These are phyloP conservation scores for Talaromyces funiculosus DNA, from an alignment of 2,329 filamentous ascomycete genomes.

Conservation along the genomic window DNA sequence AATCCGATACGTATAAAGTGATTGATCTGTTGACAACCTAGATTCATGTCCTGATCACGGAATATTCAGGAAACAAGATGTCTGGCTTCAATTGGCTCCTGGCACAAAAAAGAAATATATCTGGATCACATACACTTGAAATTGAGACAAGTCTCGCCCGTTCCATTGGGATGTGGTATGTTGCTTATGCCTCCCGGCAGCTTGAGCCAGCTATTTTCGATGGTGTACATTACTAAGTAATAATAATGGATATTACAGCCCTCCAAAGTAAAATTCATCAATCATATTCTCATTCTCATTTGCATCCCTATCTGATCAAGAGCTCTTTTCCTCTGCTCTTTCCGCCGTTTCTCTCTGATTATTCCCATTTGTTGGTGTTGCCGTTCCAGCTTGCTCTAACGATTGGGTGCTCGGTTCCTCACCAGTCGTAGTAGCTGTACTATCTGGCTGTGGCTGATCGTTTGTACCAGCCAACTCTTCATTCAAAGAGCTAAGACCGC, in stretches of 20 bases:
- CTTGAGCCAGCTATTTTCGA: background rate
- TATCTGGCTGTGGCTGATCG: slow-evolving; percentile 43
- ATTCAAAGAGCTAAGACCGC: slow-evolving; percentile 67
- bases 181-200: background rate
- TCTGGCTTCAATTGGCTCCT: background rate
- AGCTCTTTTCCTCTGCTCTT: background rate
- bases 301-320: background rate
- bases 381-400: background rate
- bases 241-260: background rate
- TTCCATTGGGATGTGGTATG: too few relatives aligned
- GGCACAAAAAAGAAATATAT: background rate
- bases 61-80: background rate
- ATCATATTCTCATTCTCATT: slow-evolving; percentile 1
- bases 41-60: background rate
- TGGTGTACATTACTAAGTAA: background rate
- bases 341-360: background rate
- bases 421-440: background rate
- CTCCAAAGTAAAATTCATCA: background rate
- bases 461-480: slow-evolving; percentile 47
- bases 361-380: slow-evolving; percentile 1
- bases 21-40: background rate
- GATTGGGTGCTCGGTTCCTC: background rate
- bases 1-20: background rate
- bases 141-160: background rate
- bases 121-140: background rate